phyloP scores from a whole-genome alignment of 257 asterid genomes.

The Nicotiana knightiana region DNA sequence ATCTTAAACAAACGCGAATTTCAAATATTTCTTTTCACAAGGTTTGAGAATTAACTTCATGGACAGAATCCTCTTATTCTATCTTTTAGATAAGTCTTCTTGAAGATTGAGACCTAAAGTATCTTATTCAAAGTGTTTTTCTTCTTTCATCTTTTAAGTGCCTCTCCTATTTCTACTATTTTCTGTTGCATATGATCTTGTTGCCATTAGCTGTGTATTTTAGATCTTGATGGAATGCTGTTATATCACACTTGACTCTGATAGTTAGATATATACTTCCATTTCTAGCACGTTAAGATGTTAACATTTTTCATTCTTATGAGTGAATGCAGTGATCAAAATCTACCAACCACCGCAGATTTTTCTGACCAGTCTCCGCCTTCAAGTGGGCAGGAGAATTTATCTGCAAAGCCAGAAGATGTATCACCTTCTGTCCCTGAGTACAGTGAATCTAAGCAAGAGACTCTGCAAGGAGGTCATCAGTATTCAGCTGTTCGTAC shows the following conservation, averaged over 20 bases:
- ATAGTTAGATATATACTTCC: constrained; percentile 10
- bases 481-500: constrained; percentile 43
- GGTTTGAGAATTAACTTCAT: not conserved
- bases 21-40: not conserved
- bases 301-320: not conserved
- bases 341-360: constrained; percentile 33
- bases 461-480: constrained; percentile 48
- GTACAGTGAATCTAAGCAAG: constrained; percentile 46
- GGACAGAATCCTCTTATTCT: not conserved
- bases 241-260: not conserved
- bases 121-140: not conserved
- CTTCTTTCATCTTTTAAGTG: not conserved
- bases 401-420: constrained; percentile 41
- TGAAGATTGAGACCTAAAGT: not conserved
- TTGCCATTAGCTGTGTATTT: not conserved
- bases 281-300: not conserved
- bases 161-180: not conserved
- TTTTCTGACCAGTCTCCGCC: constrained; percentile 44
- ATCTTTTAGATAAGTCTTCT: not conserved
- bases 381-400: constrained; percentile 32
- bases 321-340: constrained; percentile 40
- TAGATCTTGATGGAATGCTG: not conserved
- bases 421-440: constrained; percentile 44
- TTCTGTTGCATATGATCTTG: not conserved
- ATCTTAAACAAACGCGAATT: not conserved